These are phyloP conservation scores for Cavenderia fasciculata DNA, from an alignment of 78 protist genomes.

Conservation along the genomic window DNA sequence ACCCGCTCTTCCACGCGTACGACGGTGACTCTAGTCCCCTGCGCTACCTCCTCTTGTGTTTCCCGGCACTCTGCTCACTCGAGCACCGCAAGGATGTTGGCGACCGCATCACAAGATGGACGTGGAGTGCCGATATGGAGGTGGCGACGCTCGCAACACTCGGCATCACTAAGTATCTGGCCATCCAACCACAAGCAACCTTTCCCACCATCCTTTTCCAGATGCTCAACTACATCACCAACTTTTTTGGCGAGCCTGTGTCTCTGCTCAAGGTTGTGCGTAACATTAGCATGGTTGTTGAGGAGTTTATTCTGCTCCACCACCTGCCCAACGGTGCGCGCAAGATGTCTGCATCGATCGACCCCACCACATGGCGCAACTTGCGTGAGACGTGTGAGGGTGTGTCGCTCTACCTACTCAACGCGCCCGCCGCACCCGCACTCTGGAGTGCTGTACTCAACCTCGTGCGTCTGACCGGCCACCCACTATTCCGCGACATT, in stretches of 20 bases:
- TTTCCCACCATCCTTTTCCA: conserved; percentile 51
- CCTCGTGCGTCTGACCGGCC: conserved; percentile 40
- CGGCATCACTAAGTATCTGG: conserved; percentile 49
- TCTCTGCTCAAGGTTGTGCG: conserved; percentile 26
- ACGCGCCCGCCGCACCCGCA: background rate
- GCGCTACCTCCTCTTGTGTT: conserved; percentile 4
- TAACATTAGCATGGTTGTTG: conserved; percentile 33
- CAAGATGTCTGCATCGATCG: conserved; percentile 43
- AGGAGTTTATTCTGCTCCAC: conserved; percentile 50
- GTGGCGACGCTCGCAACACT: conserved; percentile 40
- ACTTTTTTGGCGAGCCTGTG: conserved; percentile 19
- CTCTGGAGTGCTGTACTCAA: conserved; percentile 38
- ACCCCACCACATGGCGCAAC: conserved; percentile 51
- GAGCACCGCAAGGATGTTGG: conserved; percentile 42
- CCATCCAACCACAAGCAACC: conserved; percentile 55
- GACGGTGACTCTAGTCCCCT: conserved; percentile 51
- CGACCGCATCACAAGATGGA: conserved; percentile 52
- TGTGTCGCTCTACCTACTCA: conserved; percentile 17
- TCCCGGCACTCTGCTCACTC: conserved; percentile 34
- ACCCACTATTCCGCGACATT: conserved; percentile 53
- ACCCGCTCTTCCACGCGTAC: background rate
- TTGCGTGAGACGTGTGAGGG: conserved; percentile 56
- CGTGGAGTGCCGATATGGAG: conserved; percentile 33
- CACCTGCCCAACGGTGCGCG: conserved; percentile 35
- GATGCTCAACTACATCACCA: conserved; percentile 52